phyloP scores from a whole-genome alignment of 352 stramenopile species.

The Pythium dissotocum region DNA sequence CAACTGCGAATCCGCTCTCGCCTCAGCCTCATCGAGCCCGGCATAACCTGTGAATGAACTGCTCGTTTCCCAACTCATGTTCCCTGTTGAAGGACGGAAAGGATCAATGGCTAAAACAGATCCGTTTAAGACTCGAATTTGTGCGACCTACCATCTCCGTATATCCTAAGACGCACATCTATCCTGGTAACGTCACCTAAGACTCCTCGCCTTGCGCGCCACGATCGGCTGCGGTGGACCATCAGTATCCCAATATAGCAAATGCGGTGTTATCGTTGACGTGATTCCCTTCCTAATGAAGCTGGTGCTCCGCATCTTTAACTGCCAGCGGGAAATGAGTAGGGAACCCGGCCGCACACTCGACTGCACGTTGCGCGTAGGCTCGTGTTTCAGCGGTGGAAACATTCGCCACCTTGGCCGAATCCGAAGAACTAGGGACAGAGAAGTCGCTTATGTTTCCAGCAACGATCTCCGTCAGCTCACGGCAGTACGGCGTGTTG shows the following conservation, averaged over 20 bases:
- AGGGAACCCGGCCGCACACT: background rate
- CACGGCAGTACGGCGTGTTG: background rate
- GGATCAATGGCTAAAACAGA: too few species aligned
- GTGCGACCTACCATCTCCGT: too few species aligned
- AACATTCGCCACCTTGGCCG: background rate
- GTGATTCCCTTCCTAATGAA: too few species aligned
- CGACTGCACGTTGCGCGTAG: background rate
- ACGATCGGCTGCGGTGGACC: too few species aligned
- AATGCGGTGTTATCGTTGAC: too few species aligned
- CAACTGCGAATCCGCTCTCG: background rate
- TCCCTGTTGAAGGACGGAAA: slow-evolving; percentile 10
- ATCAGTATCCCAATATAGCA: too few species aligned
- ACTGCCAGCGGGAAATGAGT: background rate
- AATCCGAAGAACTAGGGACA: background rate
- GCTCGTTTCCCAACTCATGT: slow-evolving; percentile 7
- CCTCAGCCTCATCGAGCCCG: slow-evolving; percentile 1
- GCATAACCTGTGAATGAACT: slow-evolving; percentile 13
- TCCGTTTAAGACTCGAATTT: too few species aligned
- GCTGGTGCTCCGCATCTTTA: background rate
- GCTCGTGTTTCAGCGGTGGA: background rate
- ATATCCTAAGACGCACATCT: too few species aligned
- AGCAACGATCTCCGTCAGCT: background rate
- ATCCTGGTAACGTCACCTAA: too few species aligned
- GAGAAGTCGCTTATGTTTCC: background rate
- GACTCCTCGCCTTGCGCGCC: too few species aligned